Evolutionary conservation across 768 basidiomycete genomes (phyloP).

Genomic region (Harrya chromipes): DNA sequence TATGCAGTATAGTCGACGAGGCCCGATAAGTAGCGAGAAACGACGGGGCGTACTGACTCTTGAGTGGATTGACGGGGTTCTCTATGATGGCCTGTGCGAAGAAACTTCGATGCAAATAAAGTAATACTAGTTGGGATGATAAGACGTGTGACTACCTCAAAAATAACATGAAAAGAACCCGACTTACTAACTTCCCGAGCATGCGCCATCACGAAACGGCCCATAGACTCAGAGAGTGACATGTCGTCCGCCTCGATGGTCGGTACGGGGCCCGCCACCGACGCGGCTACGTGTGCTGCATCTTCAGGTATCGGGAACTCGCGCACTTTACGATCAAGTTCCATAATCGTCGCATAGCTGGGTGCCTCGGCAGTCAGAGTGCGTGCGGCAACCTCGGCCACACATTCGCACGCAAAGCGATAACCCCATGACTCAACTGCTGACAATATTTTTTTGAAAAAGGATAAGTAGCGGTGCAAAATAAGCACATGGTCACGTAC

Average conservation of each 20-base stretch:
- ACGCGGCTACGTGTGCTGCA: constrained; percentile 36
- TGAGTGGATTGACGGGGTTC: constrained; percentile 61
- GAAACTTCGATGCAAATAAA: constrained; percentile 65
- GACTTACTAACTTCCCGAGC: constrained; percentile 36
- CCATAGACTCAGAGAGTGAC: constrained; percentile 33
- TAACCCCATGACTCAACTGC: constrained; percentile 60
- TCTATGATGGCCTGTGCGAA: constrained; percentile 73
- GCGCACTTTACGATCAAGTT: constrained; percentile 63
- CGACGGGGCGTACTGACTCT: constrained; percentile 60
- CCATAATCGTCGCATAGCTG: constrained; percentile 61
- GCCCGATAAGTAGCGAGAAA: constrained; percentile 63
- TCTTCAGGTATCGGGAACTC: constrained; percentile 58
- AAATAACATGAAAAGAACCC: neutral
- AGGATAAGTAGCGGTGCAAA: neutral
- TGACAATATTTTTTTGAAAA: neutral
- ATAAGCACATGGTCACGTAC: constrained; percentile 20
- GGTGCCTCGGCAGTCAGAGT: constrained; percentile 66
- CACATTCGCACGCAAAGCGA: constrained; percentile 63
- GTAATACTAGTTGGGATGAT: constrained; percentile 39
- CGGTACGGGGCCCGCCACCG: constrained; percentile 27
- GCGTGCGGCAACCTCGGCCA: constrained; percentile 58
- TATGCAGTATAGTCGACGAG: constrained; percentile 54
- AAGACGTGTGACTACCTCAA: neutral
- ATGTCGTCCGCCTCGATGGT: constrained; percentile 11
- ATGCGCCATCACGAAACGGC: constrained; percentile 37